Evolutionary conservation across 2,329 filamentous ascomycete genomes (phyloP), one percentile per base, ranked within the genome.

Genomic region (Dactylonectria estremocensis): DNA sequence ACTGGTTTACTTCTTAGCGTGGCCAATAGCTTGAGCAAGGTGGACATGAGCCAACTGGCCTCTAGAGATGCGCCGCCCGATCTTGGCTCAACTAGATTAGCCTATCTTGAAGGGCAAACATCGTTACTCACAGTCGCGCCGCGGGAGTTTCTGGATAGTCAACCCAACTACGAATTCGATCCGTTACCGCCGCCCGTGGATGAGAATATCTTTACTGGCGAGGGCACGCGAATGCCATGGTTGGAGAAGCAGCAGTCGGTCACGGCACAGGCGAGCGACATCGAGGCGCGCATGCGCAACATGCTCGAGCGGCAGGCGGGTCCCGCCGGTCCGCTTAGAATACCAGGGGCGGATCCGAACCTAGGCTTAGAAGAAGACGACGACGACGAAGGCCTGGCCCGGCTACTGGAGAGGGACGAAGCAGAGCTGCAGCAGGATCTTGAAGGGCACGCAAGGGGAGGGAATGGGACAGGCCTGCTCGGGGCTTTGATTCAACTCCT

Each of bases 111-210:
- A 33, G 93, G 95, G 71, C 89, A 91, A 3, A 92, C 91, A 1
- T 83, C 86, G 1, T 86, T 97, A 22, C 92, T 95, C 73, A 86
- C 89, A 0, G 83, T 92, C 45, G 86, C 96, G 7, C 93, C 95
- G 1, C 85, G 86, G 1, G 81, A 83, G 9, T 87, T 94, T 73
- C 90, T 94, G 11, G 85, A 87, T 18, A 83, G 86, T 37, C 85
- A 90, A 53, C 90, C 91, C 2, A 95, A 90, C 73, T 90, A 92
- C 69, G 89, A 93, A 18, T 96, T 94, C 22, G 95, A 97, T 77
- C 94, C 94, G 1, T 83, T 97, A 14, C 94, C 95, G 20, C 95
- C 95, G 2, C 80, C 86, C 0, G 82, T 88, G 43, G 80, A 82
- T 16, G 81, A 86, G 9, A 90, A 90, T 48, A 73, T 75, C 22